A percentile compares a stretch with the other conserved stretches of the same genome.
phyloP scores from a whole-genome alignment of 1,139 yeast species.

The Tardiomyces depauwii region DNA sequence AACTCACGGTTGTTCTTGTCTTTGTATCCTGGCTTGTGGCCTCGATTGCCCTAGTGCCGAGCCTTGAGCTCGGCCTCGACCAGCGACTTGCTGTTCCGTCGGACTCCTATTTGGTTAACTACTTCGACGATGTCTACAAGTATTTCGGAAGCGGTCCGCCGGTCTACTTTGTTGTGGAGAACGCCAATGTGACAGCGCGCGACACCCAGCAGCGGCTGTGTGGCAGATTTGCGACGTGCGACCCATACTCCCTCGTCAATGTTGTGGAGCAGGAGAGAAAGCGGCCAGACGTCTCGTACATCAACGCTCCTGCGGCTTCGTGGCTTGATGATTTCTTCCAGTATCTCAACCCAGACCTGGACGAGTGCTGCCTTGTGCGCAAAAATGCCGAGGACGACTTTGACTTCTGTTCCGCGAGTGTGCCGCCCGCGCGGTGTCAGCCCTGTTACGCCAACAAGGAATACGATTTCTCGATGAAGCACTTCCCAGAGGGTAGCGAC shows the following conservation, averaged over 20 bases:
- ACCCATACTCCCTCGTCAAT: slow-evolving; percentile 66
- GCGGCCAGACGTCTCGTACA: slow-evolving; percentile 49
- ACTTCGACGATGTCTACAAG: slow-evolving; percentile 64
- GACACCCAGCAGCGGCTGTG: slow-evolving; percentile 63
- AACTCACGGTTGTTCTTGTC: slow-evolving; percentile 38
- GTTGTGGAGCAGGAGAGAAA: slow-evolving; percentile 80
- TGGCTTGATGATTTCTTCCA: slow-evolving; percentile 89
- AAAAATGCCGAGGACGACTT: slow-evolving; percentile 31
- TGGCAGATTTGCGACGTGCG: slow-evolving; percentile 79
- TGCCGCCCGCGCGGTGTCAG: slow-evolving; percentile 52
- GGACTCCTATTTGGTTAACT: slow-evolving; percentile 68
- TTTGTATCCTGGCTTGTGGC: slow-evolving; percentile 56
- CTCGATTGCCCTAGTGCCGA: slow-evolving; percentile 60
- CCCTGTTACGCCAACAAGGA: slow-evolving; percentile 51
- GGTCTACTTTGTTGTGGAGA: slow-evolving; percentile 65
- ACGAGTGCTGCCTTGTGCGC: slow-evolving; percentile 63
- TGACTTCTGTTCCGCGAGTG: slow-evolving; percentile 40
- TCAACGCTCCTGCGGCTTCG: slow-evolving; percentile 73
- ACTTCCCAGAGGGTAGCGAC: slow-evolving; percentile 66
- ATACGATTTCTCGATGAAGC: slow-evolving; percentile 70
- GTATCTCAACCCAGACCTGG: slow-evolving; percentile 79
- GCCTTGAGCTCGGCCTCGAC: slow-evolving; percentile 67
- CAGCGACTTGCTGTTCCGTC: slow-evolving; percentile 81
- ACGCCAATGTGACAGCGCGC: slow-evolving; percentile 49
- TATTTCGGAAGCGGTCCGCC: slow-evolving; percentile 89